Conservation (phyloP, 202 grass and related monocot genomes). For the Carex sylvatica region DNA sequence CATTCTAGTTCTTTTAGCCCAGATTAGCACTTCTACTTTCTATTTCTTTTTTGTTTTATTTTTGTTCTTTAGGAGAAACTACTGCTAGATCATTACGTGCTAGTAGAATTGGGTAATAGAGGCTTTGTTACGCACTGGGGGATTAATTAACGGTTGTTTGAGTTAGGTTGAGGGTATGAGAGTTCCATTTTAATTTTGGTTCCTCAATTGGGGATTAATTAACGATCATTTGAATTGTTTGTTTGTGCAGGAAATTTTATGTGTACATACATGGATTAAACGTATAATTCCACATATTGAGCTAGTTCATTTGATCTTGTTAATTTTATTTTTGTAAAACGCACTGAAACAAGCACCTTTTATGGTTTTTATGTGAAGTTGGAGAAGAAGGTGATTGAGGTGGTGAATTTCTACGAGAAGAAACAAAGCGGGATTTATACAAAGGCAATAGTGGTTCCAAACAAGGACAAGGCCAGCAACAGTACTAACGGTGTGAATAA, state of each 20-base stretch:
- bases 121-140: background rate
- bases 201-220: background rate
- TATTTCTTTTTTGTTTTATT: background rate
- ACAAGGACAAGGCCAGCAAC: constrained; percentile 21
- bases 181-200: background rate
- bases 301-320: background rate
- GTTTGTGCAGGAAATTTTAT: background rate
- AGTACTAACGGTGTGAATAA: constrained; percentile 8
- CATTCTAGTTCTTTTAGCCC: background rate
- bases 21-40: background rate
- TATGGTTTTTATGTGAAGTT: constrained; percentile 38
- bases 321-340: background rate
- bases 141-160: background rate
- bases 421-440: constrained; percentile 37
- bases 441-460: constrained; percentile 19
- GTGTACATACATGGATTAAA: background rate
- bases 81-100: background rate
- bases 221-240: background rate
- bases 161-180: background rate
- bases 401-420: constrained; percentile 62
- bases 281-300: background rate
- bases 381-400: constrained; percentile 75
- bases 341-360: background rate
- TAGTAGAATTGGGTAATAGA: background rate
- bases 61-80: background rate